A percentile compares a stretch with the other conserved stretches of the same genome.
Conservation (phyloP, 805 yeast genomes). For the Zygoascus ofunaensis region DNA sequence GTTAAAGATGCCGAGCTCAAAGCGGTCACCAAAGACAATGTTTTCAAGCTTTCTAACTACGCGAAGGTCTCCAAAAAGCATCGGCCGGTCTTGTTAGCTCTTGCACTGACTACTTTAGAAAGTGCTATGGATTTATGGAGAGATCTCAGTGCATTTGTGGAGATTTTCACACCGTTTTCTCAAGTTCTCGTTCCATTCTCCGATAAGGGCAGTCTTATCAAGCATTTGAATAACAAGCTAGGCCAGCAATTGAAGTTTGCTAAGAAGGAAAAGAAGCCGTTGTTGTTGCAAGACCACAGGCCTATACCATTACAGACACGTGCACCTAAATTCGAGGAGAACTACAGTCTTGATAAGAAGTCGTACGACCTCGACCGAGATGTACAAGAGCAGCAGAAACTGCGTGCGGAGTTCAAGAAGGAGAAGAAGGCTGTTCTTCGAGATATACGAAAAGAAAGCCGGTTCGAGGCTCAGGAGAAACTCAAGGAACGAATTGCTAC, state of each 20-base stretch:
- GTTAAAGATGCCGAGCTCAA: background rate
- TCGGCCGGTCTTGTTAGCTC: background rate
- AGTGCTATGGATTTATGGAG: conserved; percentile 39
- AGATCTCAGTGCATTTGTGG: conserved; percentile 52
- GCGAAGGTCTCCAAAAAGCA: background rate
- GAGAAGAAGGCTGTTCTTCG: conserved; percentile 82
- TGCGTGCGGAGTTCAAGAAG: conserved; percentile 78
- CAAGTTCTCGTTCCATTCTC: conserved; percentile 35
- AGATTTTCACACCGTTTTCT: conserved; percentile 44
- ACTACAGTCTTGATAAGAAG: conserved; percentile 91
- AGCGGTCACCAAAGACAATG: background rate
- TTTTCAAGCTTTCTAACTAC: background rate
- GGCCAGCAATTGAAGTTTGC: conserved; percentile 42
- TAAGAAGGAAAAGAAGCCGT: conserved; percentile 49
- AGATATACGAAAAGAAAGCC: conserved; percentile 82
- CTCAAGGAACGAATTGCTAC: conserved; percentile 67
- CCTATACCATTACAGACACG: conserved; percentile 76
- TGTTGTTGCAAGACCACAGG: conserved; percentile 72
- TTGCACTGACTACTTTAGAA: background rate
- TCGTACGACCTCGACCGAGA: conserved; percentile 77
- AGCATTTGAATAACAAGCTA: conserved; percentile 28
- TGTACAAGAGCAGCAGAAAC: conserved; percentile 73
- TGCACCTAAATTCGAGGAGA: conserved; percentile 90
- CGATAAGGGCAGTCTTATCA: conserved; percentile 12
- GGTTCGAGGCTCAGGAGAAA: conserved; percentile 78